Evolutionary conservation across 225 moss, liverwort and hornwort genomes (phyloP).

Genomic region (Physcomitrellopsis africana): DNA sequence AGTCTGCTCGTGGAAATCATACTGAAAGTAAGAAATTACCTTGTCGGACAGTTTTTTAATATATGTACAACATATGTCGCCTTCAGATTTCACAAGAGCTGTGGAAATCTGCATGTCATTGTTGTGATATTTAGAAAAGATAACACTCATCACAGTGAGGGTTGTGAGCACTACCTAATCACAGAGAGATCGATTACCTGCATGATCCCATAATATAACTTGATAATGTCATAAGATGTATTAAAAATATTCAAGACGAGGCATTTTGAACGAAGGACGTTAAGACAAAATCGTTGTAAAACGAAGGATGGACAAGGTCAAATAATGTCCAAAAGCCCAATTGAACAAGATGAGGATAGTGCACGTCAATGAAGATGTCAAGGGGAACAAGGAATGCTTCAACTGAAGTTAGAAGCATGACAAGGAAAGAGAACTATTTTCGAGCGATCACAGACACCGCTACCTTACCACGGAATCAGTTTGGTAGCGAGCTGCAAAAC

Average conservation of each 20-base stretch:
- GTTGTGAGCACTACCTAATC: conserved; percentile 5
- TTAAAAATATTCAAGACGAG: not conserved
- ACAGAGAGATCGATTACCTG: not conserved
- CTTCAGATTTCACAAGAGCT: conserved; percentile 72
- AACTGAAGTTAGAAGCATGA: not conserved
- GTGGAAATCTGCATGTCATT: conserved; percentile 69
- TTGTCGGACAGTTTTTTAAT: conserved; percentile 84
- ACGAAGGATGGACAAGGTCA: too few relatives aligned
- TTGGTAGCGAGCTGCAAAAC: conserved; percentile 83
- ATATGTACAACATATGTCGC: conserved; percentile 77
- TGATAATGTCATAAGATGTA: too few relatives aligned
- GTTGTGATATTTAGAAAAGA: conserved; percentile 4
- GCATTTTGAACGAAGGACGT: too few relatives aligned
- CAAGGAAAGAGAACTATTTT: not conserved
- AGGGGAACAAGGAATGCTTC: not conserved
- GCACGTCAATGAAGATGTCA: not conserved
- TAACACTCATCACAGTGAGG: not conserved
- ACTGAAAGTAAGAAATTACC: conserved; percentile 40
- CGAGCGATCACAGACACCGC: conserved; percentile 3
- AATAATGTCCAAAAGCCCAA: not conserved
- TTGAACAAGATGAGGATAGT: not conserved
- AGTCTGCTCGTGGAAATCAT: not conserved
- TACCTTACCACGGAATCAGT: conserved; percentile 82
- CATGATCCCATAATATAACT: not conserved
- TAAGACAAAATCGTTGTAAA: too few relatives aligned